Conservation (phyloP, 2,329 filamentous ascomycete genomes). For the Aspergillus proliferans region DNA sequence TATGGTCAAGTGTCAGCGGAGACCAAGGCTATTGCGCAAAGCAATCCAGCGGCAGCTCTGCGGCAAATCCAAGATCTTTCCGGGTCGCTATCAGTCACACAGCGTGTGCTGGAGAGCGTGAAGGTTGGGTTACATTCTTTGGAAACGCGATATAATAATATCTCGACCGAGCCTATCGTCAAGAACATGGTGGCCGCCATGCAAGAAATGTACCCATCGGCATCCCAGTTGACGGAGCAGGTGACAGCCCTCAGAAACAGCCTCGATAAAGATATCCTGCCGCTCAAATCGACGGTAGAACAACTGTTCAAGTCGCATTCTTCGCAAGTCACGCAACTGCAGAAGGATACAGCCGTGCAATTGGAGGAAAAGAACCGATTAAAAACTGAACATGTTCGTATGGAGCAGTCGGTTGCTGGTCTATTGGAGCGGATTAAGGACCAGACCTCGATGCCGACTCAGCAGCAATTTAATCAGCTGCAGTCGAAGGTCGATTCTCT, state of each 20-base stretch:
- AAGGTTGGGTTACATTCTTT: constrained; percentile 31
- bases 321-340: not conserved
- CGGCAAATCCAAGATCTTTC: constrained; percentile 4
- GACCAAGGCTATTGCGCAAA: not conserved
- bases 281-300: not conserved
- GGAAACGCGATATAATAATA: constrained; percentile 46
- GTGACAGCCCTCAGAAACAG: constrained; percentile 10
- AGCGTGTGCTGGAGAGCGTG: constrained; percentile 11
- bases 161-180: constrained; percentile 35
- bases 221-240: constrained; percentile 17
- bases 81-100: constrained; percentile 1
- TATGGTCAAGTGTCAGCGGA: not conserved
- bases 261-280: not conserved
- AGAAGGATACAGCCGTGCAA: not conserved
- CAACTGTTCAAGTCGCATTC: not conserved
- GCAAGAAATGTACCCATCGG: constrained; percentile 31
- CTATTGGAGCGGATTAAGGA: not conserved
- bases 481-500: not conserved
- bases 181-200: constrained; percentile 29
- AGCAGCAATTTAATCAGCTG: not conserved
- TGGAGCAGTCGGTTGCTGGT: not conserved
- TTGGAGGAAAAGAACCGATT: not conserved
- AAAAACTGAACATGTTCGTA: not conserved
- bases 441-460: not conserved
- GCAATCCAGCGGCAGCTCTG: not conserved